Base-by-base conservation (phyloP, 345 rosid genomes). In the Eutrema japonicum region DNA sequence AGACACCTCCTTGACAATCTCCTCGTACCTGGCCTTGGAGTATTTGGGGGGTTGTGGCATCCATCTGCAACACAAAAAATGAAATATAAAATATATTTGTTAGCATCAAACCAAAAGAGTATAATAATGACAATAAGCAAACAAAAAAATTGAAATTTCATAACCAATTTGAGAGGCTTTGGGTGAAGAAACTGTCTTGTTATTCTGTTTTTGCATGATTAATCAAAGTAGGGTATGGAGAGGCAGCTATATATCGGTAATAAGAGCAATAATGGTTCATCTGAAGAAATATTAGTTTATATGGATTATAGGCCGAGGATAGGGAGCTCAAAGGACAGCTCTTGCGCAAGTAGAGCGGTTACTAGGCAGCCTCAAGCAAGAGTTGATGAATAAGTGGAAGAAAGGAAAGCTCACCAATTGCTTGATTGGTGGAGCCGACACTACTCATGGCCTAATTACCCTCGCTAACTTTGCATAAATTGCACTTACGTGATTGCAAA, bases 361-460 rank as follows among this genome's bases (percentile, higher is more conserved):
- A 85, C 68, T 95, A 22, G 93, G 96, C 29, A 87, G 85, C 41
- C 91, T 95, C 18, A 88, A 87, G 83, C 89, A 92, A 77, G 97
- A 92, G 67, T 95, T 92, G 74, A 75, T 83, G 37, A 35, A 33
- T 33, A 22, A 22, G 26, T 0, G 26, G 26, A 22, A 35, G 7
- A 30, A 0, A 90, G 85, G 71, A 97, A 90, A 81, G 96, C 97
- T 63, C 77, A 96, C 37, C 96, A 92, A 78, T 68, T 92, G 14
- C 83, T 92, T 36, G 96, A 95, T 40, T 95, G 97, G 99, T 95
- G 97, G 99, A 85, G 82, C 73, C 83, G 91, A 62, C 97, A 92
- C 80, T 83, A 95, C 88, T 89, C 85, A 77, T 95, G 99, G 97
- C 99, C 96, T 68, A 16, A 16, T 16, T 16, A 16, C 22, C 22